Percentiles rank a stretch among this genome's conserved stretches.
Evolutionary conservation across 2,329 filamentous ascomycete genomes (phyloP).

Genomic region (Chaetoscypha palmicola): DNA sequence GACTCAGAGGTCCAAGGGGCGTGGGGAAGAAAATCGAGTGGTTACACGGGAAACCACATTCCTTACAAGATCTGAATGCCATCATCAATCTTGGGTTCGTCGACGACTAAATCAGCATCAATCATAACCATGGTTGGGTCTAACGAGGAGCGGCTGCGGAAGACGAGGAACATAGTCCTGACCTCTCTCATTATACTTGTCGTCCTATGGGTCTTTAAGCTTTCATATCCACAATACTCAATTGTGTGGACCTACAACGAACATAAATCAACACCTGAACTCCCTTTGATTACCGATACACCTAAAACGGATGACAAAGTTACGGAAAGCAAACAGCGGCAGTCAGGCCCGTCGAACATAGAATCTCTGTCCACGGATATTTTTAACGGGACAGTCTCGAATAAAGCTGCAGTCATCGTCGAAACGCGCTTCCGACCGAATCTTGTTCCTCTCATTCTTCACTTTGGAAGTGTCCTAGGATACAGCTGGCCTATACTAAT

Average conservation of each 20-base stretch:
- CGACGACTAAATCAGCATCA: background rate
- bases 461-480: constrained; percentile 36
- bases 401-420: constrained; percentile 34
- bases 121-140: constrained; percentile 2
- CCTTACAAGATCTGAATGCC: background rate
- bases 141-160: constrained; percentile 23
- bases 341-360: constrained; percentile 1
- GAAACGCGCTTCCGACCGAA: constrained; percentile 32
- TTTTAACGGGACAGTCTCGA: constrained; percentile 22
- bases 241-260: constrained; percentile 16
- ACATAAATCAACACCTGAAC: constrained; percentile 3
- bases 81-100: no score
- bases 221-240: constrained; percentile 20
- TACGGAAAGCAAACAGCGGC: background rate
- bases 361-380: constrained; percentile 5
- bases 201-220: constrained; percentile 23
- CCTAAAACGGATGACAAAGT: constrained; percentile 1
- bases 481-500: constrained; percentile 39
- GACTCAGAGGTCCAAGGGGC: background rate
- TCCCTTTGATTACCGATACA: background rate
- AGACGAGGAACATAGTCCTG: constrained; percentile 21
- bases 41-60: background rate
- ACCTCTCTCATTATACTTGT: constrained; percentile 21
- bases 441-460: constrained; percentile 35
- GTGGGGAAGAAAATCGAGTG: background rate